Percentiles rank a stretch among this genome's conserved stretches.
These are phyloP conservation scores for Fusarium mundagurra DNA, from an alignment of 2,329 filamentous ascomycete species.

Conservation along the genomic window DNA sequence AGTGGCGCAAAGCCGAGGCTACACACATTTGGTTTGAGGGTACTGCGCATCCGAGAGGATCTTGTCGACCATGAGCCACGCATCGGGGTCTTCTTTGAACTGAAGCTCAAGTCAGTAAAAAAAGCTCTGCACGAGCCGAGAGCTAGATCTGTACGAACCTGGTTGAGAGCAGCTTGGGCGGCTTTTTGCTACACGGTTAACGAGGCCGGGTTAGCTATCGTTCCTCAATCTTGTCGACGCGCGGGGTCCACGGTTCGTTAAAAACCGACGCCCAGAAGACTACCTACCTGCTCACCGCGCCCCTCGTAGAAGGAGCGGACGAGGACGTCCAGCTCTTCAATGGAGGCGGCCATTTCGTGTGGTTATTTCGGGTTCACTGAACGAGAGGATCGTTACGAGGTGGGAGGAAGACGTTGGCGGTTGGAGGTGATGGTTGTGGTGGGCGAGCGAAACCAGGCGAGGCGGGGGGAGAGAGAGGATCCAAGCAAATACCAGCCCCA, in stretches of 20 bases:
- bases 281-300: constrained; percentile 85
- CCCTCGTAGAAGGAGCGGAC: constrained; percentile 98
- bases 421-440: constrained; percentile 37
- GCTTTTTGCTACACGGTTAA: constrained; percentile 83
- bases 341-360: constrained; percentile 72
- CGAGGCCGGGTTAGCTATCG: constrained; percentile 30
- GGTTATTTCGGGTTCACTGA: constrained; percentile 31
- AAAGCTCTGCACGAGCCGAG: not conserved
- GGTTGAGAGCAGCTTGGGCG: constrained; percentile 91
- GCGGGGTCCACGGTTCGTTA: constrained; percentile 32
- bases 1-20: constrained; percentile 24
- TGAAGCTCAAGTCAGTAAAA: constrained; percentile 52
- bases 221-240: constrained; percentile 23
- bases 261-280: constrained; percentile 25
- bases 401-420: constrained; percentile 37
- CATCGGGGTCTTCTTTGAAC: constrained; percentile 99
- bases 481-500: constrained; percentile 41
- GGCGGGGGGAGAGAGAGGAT: constrained; percentile 44
- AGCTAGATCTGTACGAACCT: constrained; percentile 66
- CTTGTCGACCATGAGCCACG: constrained; percentile 97
- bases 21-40: constrained; percentile 93
- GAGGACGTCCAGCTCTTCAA: constrained; percentile 95
- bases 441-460: constrained; percentile 25
- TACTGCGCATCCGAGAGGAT: constrained; percentile 94
- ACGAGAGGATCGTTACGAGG: constrained; percentile 43